Percentiles rank a stretch among this genome's conserved stretches.
Evolutionary conservation across 768 basidiomycete genomes (phyloP).

Genomic region (Boletus rubropictus): DNA sequence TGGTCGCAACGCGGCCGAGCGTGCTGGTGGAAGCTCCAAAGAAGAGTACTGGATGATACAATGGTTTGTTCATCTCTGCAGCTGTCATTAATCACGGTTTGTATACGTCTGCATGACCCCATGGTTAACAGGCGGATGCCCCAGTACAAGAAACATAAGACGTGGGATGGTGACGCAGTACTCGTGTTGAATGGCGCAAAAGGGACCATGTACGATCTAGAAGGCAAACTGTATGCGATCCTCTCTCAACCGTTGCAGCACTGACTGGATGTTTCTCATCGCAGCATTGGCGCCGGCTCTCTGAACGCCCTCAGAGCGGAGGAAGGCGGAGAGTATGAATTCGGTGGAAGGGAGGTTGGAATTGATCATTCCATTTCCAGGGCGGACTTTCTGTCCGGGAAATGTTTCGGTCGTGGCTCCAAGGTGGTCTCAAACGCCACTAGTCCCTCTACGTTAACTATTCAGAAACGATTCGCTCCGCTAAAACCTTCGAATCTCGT

Average conservation of each 20-base stretch:
- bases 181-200: conserved; percentile 45
- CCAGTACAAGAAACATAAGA: conserved; percentile 80
- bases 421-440: conserved; percentile 13
- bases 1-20: conserved; percentile 3
- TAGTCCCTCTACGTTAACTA: conserved; percentile 25
- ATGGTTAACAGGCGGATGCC: conserved; percentile 48
- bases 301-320: conserved; percentile 34
- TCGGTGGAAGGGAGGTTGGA: conserved; percentile 58
- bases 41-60: conserved; percentile 72
- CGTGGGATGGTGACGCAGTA: conserved; percentile 83
- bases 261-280: background rate
- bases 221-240: conserved; percentile 57
- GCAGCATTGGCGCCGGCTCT: conserved; percentile 52
- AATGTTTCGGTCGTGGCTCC: conserved; percentile 49
- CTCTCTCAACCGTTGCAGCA: background rate
- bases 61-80: conserved; percentile 42
- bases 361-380: conserved; percentile 53
- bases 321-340: conserved; percentile 34
- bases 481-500: conserved; percentile 26
- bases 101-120: background rate
- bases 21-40: conserved; percentile 11
- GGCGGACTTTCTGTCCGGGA: conserved; percentile 57
- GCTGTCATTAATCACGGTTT: background rate
- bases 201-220: conserved; percentile 52
- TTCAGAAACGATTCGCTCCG: conserved; percentile 29